phyloP scores from a whole-genome alignment of 108 stramenopile species.

The Seminavis robusta region DNA sequence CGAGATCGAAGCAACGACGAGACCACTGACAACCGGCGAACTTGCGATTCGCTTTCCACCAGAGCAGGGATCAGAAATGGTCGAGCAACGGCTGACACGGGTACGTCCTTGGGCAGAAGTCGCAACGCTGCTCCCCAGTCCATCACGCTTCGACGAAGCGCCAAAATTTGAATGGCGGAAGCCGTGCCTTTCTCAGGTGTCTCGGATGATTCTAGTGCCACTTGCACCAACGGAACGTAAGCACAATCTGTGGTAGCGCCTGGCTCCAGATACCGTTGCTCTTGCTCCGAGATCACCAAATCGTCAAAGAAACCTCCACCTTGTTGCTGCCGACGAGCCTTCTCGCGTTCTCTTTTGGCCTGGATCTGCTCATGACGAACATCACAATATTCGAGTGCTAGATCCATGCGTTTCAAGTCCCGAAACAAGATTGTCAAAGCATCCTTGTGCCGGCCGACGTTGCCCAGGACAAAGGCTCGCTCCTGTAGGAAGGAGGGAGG shows the following conservation, averaged over 20 bases:
- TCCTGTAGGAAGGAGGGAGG: constrained; percentile 81
- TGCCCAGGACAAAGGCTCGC: constrained; percentile 77
- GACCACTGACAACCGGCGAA: constrained; percentile 74
- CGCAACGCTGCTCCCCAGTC: constrained; percentile 79
- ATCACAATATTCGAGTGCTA: constrained; percentile 89
- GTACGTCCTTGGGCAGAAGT: constrained; percentile 74
- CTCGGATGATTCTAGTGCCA: constrained; percentile 68
- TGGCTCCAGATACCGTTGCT: too few species aligned
- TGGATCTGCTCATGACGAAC: constrained; percentile 54
- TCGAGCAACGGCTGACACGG: constrained; percentile 68
- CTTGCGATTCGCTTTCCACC: constrained; percentile 79
- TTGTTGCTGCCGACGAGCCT: constrained; percentile 10
- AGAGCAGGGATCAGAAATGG: constrained; percentile 85
- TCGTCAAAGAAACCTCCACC: neutral
- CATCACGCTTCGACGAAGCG: constrained; percentile 67
- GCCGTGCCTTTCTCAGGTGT: constrained; percentile 61
- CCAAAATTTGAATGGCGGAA: constrained; percentile 80
- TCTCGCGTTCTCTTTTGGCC: constrained; percentile 43
- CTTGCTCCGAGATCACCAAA: too few species aligned
- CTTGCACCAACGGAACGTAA: constrained; percentile 82
- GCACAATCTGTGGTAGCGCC: constrained; percentile 56
- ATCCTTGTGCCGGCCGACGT: constrained; percentile 82
- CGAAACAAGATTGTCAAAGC: constrained; percentile 80
- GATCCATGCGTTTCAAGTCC: constrained; percentile 65
- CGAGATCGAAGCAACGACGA: constrained; percentile 70